A percentile compares a stretch with the other conserved stretches of the same genome.
phyloP scores from a whole-genome alignment of 805 yeast genomes.

The Lipomyces orientalis region DNA sequence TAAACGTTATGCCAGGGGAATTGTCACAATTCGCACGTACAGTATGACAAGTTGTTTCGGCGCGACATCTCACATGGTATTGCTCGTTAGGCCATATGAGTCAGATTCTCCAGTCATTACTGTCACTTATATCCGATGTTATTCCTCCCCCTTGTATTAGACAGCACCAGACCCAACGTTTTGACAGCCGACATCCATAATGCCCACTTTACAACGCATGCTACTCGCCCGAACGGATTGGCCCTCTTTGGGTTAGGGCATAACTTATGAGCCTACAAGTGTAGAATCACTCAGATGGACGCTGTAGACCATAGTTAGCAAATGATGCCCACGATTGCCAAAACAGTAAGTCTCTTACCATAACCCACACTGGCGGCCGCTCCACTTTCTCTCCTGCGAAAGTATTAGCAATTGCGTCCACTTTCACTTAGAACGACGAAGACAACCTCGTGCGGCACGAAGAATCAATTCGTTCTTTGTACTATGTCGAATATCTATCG shows the following conservation, averaged over 20 bases:
- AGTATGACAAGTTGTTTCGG: conserved; percentile 14
- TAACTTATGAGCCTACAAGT: too few relatives aligned
- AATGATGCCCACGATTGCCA: neutral
- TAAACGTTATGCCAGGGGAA: neutral
- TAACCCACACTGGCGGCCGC: conserved; percentile 97
- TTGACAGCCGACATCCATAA: too few relatives aligned
- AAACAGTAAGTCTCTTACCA: conserved; percentile 55
- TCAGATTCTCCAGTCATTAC: neutral
- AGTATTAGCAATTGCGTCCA: neutral
- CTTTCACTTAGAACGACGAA: neutral
- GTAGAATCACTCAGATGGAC: too few relatives aligned
- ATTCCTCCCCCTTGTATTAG: too few relatives aligned
- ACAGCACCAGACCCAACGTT: too few relatives aligned
- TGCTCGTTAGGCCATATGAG: neutral
- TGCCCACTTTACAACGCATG: too few relatives aligned
- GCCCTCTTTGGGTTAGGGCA: too few relatives aligned
- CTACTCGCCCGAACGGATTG: too few relatives aligned
- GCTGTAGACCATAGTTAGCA: conserved; percentile 45
- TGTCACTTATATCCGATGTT: neutral
- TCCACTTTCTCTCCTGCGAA: conserved; percentile 73
- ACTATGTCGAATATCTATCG: too few relatives aligned
- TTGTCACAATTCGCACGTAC: conserved; percentile 3
- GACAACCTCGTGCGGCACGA: conserved; percentile 79
- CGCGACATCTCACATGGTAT: conserved; percentile 14
- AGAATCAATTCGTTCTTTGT: conserved; percentile 87